Evolutionary conservation across 345 rosid genomes (phyloP).

Genomic region (Raphanus raphanistrum): DNA sequence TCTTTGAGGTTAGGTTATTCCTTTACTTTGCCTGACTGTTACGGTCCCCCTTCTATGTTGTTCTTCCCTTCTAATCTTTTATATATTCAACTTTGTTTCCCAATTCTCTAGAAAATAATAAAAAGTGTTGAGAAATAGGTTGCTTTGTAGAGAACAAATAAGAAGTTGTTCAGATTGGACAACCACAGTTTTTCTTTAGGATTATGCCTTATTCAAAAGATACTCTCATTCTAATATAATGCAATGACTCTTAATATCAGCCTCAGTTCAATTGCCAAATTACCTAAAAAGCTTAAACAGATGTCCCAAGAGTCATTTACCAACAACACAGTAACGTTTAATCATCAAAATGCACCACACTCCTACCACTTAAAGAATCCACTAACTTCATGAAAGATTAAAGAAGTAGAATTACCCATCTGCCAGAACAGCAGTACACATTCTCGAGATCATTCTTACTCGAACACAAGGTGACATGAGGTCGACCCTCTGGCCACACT

Average conservation of each 20-base stretch:
- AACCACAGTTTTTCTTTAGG: neutral
- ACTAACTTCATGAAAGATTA: neutral
- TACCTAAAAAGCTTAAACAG: neutral
- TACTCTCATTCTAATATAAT: neutral
- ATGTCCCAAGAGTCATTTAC: neutral
- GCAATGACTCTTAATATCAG: neutral
- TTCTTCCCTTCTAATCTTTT: neutral
- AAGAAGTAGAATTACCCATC: neutral
- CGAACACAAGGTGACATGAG: neutral
- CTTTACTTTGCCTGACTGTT: constrained; percentile 33
- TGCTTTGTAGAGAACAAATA: constrained; percentile 24
- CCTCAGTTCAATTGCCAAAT: neutral
- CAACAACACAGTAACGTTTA: neutral
- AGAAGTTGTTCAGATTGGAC: constrained; percentile 5
- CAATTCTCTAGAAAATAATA: neutral
- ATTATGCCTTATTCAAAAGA: neutral
- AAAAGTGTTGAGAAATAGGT: constrained; percentile 15
- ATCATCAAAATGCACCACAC: neutral
- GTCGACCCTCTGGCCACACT: neutral
- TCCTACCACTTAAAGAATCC: neutral
- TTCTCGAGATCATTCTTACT: neutral
- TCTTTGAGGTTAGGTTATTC: constrained; percentile 34
- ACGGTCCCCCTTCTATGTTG: constrained; percentile 7
- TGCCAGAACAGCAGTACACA: neutral
- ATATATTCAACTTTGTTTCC: constrained; percentile 11